Base-by-base conservation (phyloP, 164 flowering plant species). In the Umbellularia californica region DNA sequence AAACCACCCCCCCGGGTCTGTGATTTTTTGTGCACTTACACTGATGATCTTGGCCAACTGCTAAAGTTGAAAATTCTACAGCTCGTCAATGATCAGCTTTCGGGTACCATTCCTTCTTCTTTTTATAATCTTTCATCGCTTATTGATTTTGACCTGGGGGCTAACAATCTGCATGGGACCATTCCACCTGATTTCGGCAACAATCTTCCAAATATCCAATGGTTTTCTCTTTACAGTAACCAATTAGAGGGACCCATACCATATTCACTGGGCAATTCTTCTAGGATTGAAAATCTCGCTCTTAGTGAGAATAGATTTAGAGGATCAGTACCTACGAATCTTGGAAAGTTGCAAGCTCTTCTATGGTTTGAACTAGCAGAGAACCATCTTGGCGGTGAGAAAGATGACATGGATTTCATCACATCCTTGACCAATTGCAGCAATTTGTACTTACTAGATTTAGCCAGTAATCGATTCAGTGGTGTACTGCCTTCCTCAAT, bases 401-500 rank as follows among this genome's bases (percentile, higher is more conserved):
- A 62, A 5, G 28, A 20, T 62, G 65, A 23, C 25, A 9, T 55
- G 60, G 0, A 0, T 17, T 52, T 52, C 58, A 52, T 52, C 19
- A 17, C 58, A 14, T 17, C 58, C 17, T 20, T 62, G 7, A 23
- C 65, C 24, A 62, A n/a, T 62, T 62, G 65, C n/a, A 6, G 65
- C 7, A 22, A 23, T 23, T 22, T 62, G n/a, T 0, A 62, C 20
- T 2, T 62, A 1, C 2, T 62, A 20, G 13, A 0, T 23, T 1
- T 10, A 0, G 9, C 24, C 28, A 23, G 0, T 9, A 62, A 62
- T 23, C 65, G 24, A 9, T 62, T 62, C 25, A 20, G 12, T 6
- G 65, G 28, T 20, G 65, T 20, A 23, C n/a, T 62, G 1, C 87
- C 85, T 1, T 3, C 5, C 1, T 73, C 77, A 2, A 69, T 81